Evolutionary conservation across 176 grass and related monocot species (phyloP), one percentile per base, ranked within the genome.

Genomic region (Bolboschoenus planiculmis): DNA sequence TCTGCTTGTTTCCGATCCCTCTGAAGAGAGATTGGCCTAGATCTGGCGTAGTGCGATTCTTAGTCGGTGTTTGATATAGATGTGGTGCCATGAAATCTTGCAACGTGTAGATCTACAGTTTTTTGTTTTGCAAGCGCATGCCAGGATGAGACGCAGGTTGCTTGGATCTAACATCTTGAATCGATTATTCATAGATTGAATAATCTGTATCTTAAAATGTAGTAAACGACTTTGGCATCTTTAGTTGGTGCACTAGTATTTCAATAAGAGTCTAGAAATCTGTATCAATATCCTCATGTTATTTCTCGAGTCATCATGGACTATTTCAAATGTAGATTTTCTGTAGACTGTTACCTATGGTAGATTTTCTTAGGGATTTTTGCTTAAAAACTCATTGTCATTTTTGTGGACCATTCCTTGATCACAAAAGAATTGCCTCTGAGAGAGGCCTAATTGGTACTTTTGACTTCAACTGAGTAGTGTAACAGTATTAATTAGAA

Each of bases 141-240:
- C 4, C 42, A 26, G 36, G 21, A 47, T 65, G 33, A 18, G 57
- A 63, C 9, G 11, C 42, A 9, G 79, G 3, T 81, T 48, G 56
- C n/a, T 65, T 39, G 55, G 79, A 81, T 81, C 79, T 81, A 30
- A 27, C 56, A 62, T 20, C n/a, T n/a, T 81, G 36, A 82, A 82
- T 82, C 5, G 2, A 20, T 33, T 40, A 50, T 64, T 47, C 4
- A 44, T 82, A 15, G 42, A 64, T 65, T 82, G 59, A 46, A 46
- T 62, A 29, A 33, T 46, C 23, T 31, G 13, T 31, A 82, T 64
- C 15, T 82, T 18, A 46, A 30, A 64, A 48, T 82, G 79, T 65
- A 65, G 23, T 76, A 30, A 51, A 42, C 23, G 37, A 14, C 0
- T 24, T 24, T 72, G 67, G 20, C n/a, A 24, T 72, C 8, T 72